Conservation (phyloP, 805 yeast species). For the Vanderwaltozyma verrucispora region DNA sequence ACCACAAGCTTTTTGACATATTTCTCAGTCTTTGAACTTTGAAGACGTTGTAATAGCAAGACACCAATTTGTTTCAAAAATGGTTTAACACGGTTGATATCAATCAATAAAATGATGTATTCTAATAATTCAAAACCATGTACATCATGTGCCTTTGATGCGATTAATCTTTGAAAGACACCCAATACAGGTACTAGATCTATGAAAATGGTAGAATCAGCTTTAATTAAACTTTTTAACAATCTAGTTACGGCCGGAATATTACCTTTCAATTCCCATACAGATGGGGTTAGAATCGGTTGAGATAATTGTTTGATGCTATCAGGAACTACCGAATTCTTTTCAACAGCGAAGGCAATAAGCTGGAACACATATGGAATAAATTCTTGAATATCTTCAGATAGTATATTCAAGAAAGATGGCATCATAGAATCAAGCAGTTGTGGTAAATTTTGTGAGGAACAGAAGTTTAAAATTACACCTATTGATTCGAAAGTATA, state of each 20-base stretch:
- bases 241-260: conserved; percentile 87
- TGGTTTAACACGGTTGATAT: conserved; percentile 38
- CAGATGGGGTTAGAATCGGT: conserved; percentile 79
- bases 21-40: conserved; percentile 71
- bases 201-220: conserved; percentile 28
- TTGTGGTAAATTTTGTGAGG: conserved; percentile 22
- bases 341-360: conserved; percentile 67
- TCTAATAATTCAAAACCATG: conserved; percentile 82
- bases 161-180: conserved; percentile 87
- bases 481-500: conserved; percentile 85
- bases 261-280: conserved; percentile 91
- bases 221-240: conserved; percentile 50
- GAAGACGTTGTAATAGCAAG: conserved; percentile 69
- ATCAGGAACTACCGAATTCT: conserved; percentile 44
- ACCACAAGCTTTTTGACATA: conserved; percentile 61
- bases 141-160: conserved; percentile 71
- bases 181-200: conserved; percentile 76
- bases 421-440: conserved; percentile 48
- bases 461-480: conserved; percentile 48
- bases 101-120: conserved; percentile 48
- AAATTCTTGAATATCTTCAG: conserved; percentile 86
- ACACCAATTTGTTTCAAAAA: conserved; percentile 65
- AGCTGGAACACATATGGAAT: conserved; percentile 89
- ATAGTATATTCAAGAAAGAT: conserved; percentile 52
- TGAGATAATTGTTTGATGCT: conserved; percentile 56